Conservation (phyloP, 495 filamentous ascomycete species). For the Alectoria sarmentosa region DNA sequence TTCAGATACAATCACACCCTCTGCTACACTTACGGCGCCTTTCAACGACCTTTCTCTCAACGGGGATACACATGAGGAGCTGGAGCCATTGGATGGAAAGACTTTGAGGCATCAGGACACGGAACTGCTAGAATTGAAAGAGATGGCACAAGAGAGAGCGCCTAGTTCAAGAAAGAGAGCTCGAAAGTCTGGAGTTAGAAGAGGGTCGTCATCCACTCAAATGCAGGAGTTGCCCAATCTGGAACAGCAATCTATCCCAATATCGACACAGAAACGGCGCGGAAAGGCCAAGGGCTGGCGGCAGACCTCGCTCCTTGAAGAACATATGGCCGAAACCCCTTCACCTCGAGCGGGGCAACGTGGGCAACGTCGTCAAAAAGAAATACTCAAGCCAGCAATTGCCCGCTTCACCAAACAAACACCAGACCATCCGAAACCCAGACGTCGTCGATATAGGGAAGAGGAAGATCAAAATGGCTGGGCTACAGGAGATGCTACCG, state of each 20-base stretch:
- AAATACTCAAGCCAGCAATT: not conserved
- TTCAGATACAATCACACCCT: slow-evolving; percentile 1
- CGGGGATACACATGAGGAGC: not conserved
- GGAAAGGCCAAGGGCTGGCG: slow-evolving; percentile 54
- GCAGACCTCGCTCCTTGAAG: slow-evolving; percentile 69
- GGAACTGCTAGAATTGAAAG: not conserved
- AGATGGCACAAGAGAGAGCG: not conserved
- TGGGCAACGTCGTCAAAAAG: slow-evolving; percentile 21
- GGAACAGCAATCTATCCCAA: not conserved
- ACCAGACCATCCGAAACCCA: slow-evolving; percentile 43
- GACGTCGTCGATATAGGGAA: slow-evolving; percentile 41
- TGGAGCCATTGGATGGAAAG: not conserved
- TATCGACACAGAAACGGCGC: slow-evolving; percentile 8
- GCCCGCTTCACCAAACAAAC: slow-evolving; percentile 23
- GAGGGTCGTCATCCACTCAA: slow-evolving; percentile 1
- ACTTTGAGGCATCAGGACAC: not conserved
- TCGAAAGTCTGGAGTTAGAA: slow-evolving; percentile 1
- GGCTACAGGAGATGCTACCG: slow-evolving; percentile 93
- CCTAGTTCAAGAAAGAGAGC: slow-evolving; percentile 2
- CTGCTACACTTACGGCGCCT: slow-evolving; percentile 15
- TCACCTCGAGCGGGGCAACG: slow-evolving; percentile 20
- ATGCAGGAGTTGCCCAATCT: not conserved
- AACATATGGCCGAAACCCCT: slow-evolving; percentile 39
- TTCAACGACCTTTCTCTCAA: slow-evolving; percentile 15
- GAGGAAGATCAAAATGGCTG: slow-evolving; percentile 72